phyloP scores from a whole-genome alignment of 1,284 basidiomycete genomes.

The Ceratobasidium sp. region DNA sequence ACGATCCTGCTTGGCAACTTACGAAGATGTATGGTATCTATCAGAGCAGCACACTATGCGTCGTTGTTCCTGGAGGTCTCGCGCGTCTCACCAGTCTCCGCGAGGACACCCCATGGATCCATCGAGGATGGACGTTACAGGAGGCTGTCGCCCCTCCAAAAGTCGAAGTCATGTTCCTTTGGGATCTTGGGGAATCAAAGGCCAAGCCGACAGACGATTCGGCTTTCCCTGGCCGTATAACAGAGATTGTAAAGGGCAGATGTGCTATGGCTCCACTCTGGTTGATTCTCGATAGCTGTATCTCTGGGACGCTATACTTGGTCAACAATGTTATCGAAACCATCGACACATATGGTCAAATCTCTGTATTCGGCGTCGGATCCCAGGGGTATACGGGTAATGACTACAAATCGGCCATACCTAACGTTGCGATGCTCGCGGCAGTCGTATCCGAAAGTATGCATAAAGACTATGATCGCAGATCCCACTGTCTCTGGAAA shows the following conservation, averaged over 20 bases:
- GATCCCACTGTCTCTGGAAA: not conserved
- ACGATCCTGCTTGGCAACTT: not conserved
- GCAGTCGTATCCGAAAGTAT: not conserved
- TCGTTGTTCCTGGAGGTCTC: not conserved
- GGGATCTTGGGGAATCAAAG: not conserved
- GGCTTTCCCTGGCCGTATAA: no score
- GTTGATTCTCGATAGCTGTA: not conserved
- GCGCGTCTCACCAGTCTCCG: not conserved
- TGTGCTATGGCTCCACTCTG: constrained; percentile 14
- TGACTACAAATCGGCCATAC: not conserved
- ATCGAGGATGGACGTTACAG: constrained; percentile 16
- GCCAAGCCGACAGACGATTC: no score
- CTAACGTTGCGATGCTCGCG: constrained; percentile 3
- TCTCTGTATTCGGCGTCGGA: not conserved
- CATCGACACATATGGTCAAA: not conserved
- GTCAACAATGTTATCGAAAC: not conserved
- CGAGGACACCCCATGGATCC: constrained; percentile 15
- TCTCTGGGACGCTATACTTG: not conserved
- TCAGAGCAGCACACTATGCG: not conserved
- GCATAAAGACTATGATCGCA: not conserved
- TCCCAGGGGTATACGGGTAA: not conserved
- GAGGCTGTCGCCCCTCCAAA: not conserved
- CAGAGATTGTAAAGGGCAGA: no score
- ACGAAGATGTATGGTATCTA: constrained; percentile 10
- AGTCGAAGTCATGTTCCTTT: constrained; percentile 6